A percentile compares a stretch with the other conserved stretches of the same genome.
phyloP scores from a whole-genome alignment of 495 filamentous ascomycete genomes.

The Hamigera avellanea region DNA sequence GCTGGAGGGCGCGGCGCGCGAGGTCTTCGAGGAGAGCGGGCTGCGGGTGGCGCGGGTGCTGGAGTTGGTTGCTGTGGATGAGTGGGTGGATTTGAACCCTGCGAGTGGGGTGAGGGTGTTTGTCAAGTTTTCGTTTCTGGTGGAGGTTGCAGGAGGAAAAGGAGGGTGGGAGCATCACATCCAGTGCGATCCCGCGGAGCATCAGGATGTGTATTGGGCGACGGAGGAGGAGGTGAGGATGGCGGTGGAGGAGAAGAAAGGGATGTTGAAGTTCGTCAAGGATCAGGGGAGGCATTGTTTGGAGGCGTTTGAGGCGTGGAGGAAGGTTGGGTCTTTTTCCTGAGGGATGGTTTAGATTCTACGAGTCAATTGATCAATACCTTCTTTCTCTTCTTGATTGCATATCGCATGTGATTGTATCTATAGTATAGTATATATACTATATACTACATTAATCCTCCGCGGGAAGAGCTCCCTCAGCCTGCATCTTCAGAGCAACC shows the following conservation, averaged over 20 bases:
- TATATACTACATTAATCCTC: conserved; percentile 42
- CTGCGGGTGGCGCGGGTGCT: conserved; percentile 34
- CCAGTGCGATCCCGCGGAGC: conserved; percentile 28
- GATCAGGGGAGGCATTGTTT: conserved; percentile 6
- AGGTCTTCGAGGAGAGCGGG: conserved; percentile 49
- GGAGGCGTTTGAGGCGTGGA: conserved; percentile 7
- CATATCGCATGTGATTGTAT: not conserved
- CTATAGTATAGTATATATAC: not conserved
- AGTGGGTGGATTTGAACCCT: conserved; percentile 13
- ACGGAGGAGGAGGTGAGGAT: conserved; percentile 24
- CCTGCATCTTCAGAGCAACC: conserved; percentile 51
- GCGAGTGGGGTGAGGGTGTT: conserved; percentile 7
- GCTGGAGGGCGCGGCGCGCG: conserved; percentile 40
- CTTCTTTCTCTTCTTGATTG: too few relatives aligned
- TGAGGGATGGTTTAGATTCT: too few relatives aligned
- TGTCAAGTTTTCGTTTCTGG: conserved; percentile 27
- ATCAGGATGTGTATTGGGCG: conserved; percentile 34
- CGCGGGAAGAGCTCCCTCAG: conserved; percentile 42
- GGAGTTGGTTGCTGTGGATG: conserved; percentile 26
- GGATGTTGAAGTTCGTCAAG: conserved; percentile 7
- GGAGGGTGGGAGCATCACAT: conserved; percentile 17
- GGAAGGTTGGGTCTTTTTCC: too few relatives aligned
- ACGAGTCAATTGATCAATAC: too few relatives aligned
- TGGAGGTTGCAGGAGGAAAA: conserved; percentile 22
- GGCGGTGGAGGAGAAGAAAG: conserved; percentile 13